These are phyloP conservation scores for Danielia reshetovae DNA, from an alignment of 805 yeast species.

Conservation along the genomic window DNA sequence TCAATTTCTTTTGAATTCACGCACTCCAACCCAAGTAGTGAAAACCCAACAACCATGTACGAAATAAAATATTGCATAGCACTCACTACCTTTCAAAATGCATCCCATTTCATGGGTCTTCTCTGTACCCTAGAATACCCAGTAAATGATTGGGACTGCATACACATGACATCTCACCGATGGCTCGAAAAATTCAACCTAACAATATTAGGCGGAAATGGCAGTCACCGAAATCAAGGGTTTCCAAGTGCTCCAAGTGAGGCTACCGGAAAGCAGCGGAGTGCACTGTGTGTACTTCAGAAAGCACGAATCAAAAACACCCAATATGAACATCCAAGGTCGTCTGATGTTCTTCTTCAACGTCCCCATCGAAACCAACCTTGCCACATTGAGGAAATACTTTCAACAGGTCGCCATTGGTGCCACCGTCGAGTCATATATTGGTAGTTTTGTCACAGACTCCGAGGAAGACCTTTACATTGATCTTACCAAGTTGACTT, in stretches of 20 bases:
- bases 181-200: neutral
- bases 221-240: slow-evolving; percentile 49
- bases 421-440: slow-evolving; percentile 52
- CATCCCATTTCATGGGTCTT: no score
- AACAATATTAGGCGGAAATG: no score
- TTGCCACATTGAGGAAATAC: slow-evolving; percentile 50
- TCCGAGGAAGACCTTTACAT: slow-evolving; percentile 43
- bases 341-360: slow-evolving; percentile 73
- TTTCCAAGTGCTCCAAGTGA: slow-evolving; percentile 48
- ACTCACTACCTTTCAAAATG: no score
- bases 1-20: no score
- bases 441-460: slow-evolving; percentile 33
- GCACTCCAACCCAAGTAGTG: no score
- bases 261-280: slow-evolving; percentile 32
- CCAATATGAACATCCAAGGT: slow-evolving; percentile 8
- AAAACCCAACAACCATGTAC: no score
- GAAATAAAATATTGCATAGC: no score
- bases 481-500: slow-evolving; percentile 54
- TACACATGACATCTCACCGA: neutral
- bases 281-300: slow-evolving; percentile 62
- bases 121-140: no score
- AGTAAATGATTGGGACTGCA: neutral
- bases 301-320: slow-evolving; percentile 51
- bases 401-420: slow-evolving; percentile 61
- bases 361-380: slow-evolving; percentile 60